phyloP scores from a whole-genome alignment of 805 yeast species.

The Suhomyces sp. region DNA sequence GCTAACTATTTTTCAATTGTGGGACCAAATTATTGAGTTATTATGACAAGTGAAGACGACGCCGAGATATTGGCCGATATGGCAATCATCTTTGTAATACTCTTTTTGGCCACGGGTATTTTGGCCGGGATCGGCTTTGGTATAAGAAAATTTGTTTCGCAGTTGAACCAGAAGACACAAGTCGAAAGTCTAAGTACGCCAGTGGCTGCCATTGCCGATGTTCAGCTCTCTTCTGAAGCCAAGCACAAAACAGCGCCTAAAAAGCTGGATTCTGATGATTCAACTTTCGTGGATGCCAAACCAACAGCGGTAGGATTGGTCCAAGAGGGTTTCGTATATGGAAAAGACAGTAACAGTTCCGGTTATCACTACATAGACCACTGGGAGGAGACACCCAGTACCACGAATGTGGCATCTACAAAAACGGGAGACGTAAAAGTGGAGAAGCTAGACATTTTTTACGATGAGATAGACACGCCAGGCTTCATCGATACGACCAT shows the following conservation, averaged over 20 bases:
- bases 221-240: not conserved
- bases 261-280: not conserved
- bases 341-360: not conserved
- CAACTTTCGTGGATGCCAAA: constrained; percentile 1
- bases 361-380: not conserved
- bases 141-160: not conserved
- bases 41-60: not conserved
- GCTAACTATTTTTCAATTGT: not conserved
- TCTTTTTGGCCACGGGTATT: constrained; percentile 20
- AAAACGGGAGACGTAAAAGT: not conserved
- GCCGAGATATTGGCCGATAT: constrained; percentile 19
- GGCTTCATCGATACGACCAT: constrained; percentile 3
- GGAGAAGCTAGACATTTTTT: constrained; percentile 6
- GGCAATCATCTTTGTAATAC: constrained; percentile 22
- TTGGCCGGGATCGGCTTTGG: constrained; percentile 12
- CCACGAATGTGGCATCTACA: not conserved
- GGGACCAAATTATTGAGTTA: not conserved
- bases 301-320: constrained; percentile 11
- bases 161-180: not conserved
- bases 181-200: not conserved
- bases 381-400: not conserved
- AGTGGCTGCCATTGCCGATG: not conserved
- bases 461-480: constrained; percentile 6
- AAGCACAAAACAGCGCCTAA: not conserved
- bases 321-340: constrained; percentile 4